Base-by-base conservation (phyloP, 768 basidiomycete species). In the Suillus subaureus region DNA sequence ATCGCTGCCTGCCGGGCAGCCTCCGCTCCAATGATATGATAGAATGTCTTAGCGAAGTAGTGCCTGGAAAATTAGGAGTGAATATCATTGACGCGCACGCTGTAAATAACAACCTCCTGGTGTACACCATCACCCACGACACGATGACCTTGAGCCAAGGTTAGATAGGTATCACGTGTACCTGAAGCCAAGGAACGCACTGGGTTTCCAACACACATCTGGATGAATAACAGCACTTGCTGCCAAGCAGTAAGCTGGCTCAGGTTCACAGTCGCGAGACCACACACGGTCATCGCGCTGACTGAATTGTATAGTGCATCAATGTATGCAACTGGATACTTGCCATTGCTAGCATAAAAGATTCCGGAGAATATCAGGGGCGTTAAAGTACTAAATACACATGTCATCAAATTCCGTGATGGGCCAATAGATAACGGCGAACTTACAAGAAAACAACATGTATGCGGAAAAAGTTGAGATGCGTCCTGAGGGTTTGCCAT, bases 51-150 rank as follows among this genome's bases (percentile, higher is more conserved):
- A 0, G 87, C 85, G 68, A 94, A 93, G 76, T 89, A 92, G 67
- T 83, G 80, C 74, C 91, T 92, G 71, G n/a, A 56, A 61, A 33
- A 56, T 43, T 11, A 42, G 66, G 52, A 64, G 63, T n/a, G 28
- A 26, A 52, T 18, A 33, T 8, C 15, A 11, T 31, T 16, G 23
- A 39, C 9, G 28, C 23, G 16, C 28, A 51, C 51, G 15, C 37
- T 39, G 61, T 63, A 39, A 37, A 56, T 49, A 70, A 83, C 68
- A 57, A 91, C 91, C 87, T 88, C 64, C 94, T 84, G 65, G 89
- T 84, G 65, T 88, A 85, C 33, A 97, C 93, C 76, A 93, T 91
- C 65, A 93, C 81, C 90, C 93, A 93, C 0, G 93, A 93, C 8
- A 95, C 85, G 16, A 88, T 71, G 45, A 94, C 86, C 89, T 94